A percentile compares a stretch with the other conserved stretches of the same genome.
Conservation (phyloP, 306 rosid genomes). For the Trifolium pratense region DNA sequence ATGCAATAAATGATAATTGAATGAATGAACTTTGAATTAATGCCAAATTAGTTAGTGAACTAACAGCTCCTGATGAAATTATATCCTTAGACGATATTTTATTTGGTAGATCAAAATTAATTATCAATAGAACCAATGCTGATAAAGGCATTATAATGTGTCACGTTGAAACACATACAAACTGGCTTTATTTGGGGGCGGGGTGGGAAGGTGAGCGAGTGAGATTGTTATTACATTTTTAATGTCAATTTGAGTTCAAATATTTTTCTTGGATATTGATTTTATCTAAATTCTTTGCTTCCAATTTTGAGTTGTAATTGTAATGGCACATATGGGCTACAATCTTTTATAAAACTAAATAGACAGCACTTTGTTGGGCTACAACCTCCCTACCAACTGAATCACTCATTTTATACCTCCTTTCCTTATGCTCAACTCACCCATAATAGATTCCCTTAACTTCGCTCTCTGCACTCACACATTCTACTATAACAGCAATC, state of each 20-base stretch:
- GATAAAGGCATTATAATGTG: too few relatives aligned
- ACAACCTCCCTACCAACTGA: constrained; percentile 1
- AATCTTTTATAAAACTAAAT: not conserved
- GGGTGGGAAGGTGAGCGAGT: too few relatives aligned
- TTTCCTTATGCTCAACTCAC: not conserved
- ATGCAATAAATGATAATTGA: constrained; percentile 16
- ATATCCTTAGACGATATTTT: constrained; percentile 17
- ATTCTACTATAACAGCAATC: not conserved
- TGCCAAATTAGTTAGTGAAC: constrained; percentile 6
- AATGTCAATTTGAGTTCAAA: not conserved
- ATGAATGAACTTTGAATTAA: constrained; percentile 3
- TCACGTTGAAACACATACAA: too few relatives aligned
- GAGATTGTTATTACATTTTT: not conserved
- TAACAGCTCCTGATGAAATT: constrained; percentile 8
- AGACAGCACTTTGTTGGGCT: not conserved
- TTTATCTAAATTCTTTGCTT: not conserved
- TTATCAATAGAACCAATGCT: too few relatives aligned
- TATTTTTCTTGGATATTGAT: not conserved
- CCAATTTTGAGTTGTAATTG: too few relatives aligned
- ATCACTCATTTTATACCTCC: not conserved
- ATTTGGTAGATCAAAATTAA: not conserved
- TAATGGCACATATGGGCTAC: not conserved
- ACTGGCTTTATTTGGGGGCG: too few relatives aligned
- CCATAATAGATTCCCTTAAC: not conserved
- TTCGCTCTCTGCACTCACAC: not conserved